phyloP scores from a whole-genome alignment of 164 flowering plant genomes.

The Umbilicus rupestris region DNA sequence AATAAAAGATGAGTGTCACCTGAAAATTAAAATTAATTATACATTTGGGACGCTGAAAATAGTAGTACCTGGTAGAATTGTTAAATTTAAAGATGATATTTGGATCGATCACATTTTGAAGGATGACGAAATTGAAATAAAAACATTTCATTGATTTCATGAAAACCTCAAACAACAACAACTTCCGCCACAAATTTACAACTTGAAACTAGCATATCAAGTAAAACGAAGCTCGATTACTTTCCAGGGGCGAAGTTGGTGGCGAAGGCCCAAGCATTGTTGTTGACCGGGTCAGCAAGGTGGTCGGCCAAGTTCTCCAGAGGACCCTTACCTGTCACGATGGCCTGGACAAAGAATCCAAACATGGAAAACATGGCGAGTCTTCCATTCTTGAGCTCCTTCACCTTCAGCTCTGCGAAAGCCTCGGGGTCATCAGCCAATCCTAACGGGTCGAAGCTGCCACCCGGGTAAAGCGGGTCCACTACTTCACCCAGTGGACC shows the following conservation, averaged over 20 bases:
- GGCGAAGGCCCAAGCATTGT: constrained; percentile 5
- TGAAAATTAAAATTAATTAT: too few relatives aligned
- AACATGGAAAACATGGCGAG: not conserved
- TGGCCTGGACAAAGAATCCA: constrained; percentile 4
- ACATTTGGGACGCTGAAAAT: too few relatives aligned
- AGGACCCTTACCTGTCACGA: not conserved
- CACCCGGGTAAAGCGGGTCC: not conserved
- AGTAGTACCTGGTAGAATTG: too few relatives aligned
- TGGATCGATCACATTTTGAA: too few relatives aligned
- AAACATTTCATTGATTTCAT: not conserved
- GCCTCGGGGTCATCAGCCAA: not conserved
- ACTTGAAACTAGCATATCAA: not conserved
- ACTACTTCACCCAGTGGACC: not conserved
- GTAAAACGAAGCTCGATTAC: not conserved
- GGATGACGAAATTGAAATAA: too few relatives aligned
- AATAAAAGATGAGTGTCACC: too few relatives aligned
- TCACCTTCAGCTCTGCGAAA: not conserved
- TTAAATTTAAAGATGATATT: too few relatives aligned
- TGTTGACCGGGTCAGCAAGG: not conserved
- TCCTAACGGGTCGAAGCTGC: not conserved
- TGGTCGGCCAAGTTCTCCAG: constrained; percentile 2
- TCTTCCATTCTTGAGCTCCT: constrained; percentile 1
- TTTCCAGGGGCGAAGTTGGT: not conserved
- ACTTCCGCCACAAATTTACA: not conserved
- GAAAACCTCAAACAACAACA: not conserved